Evolutionary conservation across 805 yeast species (phyloP), one percentile per base, ranked within the genome.

Genomic region (Wickerhamomyces kurtzmanii): DNA sequence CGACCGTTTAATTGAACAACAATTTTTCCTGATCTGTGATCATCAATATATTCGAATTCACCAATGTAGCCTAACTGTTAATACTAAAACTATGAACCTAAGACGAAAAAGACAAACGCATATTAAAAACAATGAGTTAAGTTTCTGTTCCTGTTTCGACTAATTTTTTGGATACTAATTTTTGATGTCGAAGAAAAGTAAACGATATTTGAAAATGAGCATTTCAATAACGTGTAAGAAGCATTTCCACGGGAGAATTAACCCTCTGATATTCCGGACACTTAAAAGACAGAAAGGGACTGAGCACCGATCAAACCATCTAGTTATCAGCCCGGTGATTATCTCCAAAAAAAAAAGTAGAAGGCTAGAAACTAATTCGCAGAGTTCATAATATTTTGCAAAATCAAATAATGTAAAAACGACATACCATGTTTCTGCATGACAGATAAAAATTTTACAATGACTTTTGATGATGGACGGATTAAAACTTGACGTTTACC

Each of bases 381-480:
- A n/a, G n/a, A n/a, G n/a, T n/a, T n/a, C n/a, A n/a, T n/a, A n/a
- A n/a, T n/a, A n/a, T n/a, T n/a, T n/a, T n/a, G n/a, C n/a, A n/a
- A n/a, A n/a, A n/a, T n/a, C n/a, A n/a, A n/a, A n/a, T n/a, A n/a
- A n/a, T n/a, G n/a, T n/a, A n/a, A n/a, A n/a, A n/a, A n/a, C n/a
- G n/a, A n/a, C n/a, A n/a, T n/a, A n/a, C 96, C 96, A 67, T 87
- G 96, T 71, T 75, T 85, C 75, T 87, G 96, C 83, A 87, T 86
- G 54, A 87, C 96, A 59, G 84, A 74, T 65, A 87, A 75, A 72
- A 85, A 87, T 71, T 85, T 87, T 80, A 87, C 75, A 72, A 87
- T 86, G 56, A 87, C 96, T 82, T 87, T 87, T 61, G 96, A 87
- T 31, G 96, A 85, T 49, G 96, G 96, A 78, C 96, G 83, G 71